Evolutionary conservation across 2,329 filamentous ascomycete genomes (phyloP).

Genomic region (Hymenoscyphus repandus): DNA sequence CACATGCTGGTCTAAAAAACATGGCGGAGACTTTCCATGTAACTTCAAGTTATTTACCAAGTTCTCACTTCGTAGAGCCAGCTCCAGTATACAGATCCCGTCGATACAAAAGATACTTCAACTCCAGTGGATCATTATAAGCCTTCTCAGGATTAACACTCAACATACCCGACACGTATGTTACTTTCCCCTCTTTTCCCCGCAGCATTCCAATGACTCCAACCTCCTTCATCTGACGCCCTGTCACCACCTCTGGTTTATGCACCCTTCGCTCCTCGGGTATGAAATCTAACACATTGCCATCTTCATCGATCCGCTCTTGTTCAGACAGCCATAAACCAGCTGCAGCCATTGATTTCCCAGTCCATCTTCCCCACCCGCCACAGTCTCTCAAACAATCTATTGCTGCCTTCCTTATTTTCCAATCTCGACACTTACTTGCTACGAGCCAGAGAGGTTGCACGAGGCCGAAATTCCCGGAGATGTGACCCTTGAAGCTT

Average conservation of each 20-base stretch:
- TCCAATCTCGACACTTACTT: neutral
- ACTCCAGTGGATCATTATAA: too few relatives aligned
- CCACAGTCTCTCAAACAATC: neutral
- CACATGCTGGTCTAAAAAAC: too few relatives aligned
- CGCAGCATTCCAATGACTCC: neutral
- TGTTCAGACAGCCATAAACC: neutral
- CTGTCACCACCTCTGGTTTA: neutral
- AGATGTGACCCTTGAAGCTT: neutral
- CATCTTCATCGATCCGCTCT: neutral
- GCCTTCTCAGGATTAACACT: neutral
- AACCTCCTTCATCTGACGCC: neutral
- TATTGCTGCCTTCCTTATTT: neutral
- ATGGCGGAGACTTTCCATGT: too few relatives aligned
- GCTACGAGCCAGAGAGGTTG: neutral
- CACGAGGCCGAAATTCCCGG: neutral
- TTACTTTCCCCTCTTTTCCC: neutral
- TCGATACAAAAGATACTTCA: too few relatives aligned
- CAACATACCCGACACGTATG: neutral
- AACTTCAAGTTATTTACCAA: too few relatives aligned
- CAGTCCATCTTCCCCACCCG: neutral
- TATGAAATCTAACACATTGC: neutral
- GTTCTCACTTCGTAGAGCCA: too few relatives aligned
- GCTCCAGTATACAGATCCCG: too few relatives aligned
- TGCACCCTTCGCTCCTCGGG: neutral
- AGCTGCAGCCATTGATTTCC: neutral